A percentile compares a stretch with the other conserved stretches of the same genome.
Evolutionary conservation across 2,329 filamentous ascomycete genomes (phyloP).

Genomic region (Albifimbria verrucaria): DNA sequence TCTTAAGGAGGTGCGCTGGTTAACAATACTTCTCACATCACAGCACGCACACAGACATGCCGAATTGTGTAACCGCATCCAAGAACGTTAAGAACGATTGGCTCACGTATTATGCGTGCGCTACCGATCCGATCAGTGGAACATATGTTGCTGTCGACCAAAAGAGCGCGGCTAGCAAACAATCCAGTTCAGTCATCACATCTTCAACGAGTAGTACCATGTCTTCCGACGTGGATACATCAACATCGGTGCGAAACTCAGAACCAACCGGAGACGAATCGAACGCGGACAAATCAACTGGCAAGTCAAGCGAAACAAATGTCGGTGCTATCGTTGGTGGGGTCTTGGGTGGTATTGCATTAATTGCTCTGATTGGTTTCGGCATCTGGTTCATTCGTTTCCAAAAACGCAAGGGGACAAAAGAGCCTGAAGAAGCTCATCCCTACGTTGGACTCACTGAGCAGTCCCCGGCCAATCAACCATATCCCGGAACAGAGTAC

Average conservation of each 20-base stretch:
- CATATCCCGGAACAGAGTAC: too few relatives aligned
- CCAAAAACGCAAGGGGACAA: not conserved
- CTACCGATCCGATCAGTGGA: not conserved
- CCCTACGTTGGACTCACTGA: too few relatives aligned
- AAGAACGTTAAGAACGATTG: not conserved
- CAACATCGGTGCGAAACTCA: too few relatives aligned
- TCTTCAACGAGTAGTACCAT: not conserved
- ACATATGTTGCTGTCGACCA: not conserved
- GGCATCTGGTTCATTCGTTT: constrained; percentile 1
- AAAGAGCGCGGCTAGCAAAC: not conserved
- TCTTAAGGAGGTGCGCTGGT: not conserved
- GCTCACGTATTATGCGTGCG: not conserved
- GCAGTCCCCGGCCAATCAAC: too few relatives aligned
- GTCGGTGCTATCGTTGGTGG: constrained; percentile 2
- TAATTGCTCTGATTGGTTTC: not conserved
- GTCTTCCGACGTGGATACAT: not conserved
- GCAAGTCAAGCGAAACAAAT: not conserved
- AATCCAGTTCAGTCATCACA: not conserved
- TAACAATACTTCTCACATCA: not conserved
- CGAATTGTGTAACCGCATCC: not conserved
- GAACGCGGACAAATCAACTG: too few relatives aligned
- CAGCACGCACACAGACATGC: not conserved
- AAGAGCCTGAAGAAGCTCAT: too few relatives aligned
- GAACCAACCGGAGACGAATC: too few relatives aligned
- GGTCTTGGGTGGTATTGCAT: not conserved